These are phyloP conservation scores for Arabidopsis suecica DNA, from an alignment of 345 rosid genomes.

Conservation along the genomic window DNA sequence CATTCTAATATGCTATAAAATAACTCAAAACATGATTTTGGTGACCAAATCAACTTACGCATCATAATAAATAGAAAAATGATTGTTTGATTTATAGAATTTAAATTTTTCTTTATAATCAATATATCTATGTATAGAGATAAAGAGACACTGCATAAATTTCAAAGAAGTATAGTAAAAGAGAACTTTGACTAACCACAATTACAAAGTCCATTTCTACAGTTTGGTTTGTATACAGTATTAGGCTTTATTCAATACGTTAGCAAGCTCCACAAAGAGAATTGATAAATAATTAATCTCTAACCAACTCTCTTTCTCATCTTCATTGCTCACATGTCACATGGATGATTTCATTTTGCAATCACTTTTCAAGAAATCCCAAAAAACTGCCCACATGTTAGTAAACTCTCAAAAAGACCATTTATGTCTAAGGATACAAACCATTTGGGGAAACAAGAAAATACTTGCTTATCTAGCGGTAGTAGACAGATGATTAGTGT, in stretches of 20 bases:
- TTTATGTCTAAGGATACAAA: background rate
- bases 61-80: background rate
- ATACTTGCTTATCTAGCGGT: background rate
- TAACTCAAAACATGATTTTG: background rate
- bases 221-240: background rate
- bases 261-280: background rate
- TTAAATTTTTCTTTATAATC: background rate
- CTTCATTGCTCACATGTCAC: background rate
- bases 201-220: background rate
- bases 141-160: background rate
- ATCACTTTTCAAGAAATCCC: background rate
- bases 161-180: background rate
- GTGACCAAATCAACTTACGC: background rate
- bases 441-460: background rate
- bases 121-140: background rate
- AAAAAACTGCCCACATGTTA: background rate
- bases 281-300: background rate
- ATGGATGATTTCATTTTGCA: conserved; percentile 5
- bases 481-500: background rate
- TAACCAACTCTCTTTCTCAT: background rate
- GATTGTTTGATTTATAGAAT: background rate
- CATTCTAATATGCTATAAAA: background rate
- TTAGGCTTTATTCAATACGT: background rate
- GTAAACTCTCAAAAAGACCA: background rate
- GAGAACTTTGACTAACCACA: background rate